phyloP scores from a whole-genome alignment of 306 rosid genomes.

The Hippophae rhamnoides region DNA sequence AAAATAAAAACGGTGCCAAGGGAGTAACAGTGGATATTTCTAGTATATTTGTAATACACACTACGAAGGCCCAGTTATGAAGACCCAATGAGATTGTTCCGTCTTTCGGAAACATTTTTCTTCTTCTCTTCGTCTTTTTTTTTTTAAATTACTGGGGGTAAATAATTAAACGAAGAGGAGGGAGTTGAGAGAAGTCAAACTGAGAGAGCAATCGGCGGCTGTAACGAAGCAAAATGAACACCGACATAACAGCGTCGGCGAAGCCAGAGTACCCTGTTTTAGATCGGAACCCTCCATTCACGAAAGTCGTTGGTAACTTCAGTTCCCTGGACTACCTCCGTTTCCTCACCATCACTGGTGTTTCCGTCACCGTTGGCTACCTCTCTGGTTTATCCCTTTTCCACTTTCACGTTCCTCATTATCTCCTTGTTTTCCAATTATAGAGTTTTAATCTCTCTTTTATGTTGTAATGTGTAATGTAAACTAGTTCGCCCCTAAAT shows the following conservation, averaged over 20 bases:
- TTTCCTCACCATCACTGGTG: slow-evolving; percentile 75
- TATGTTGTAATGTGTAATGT: neutral
- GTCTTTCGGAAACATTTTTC: no score
- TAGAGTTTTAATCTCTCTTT: neutral
- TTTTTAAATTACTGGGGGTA: no score
- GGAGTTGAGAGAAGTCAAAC: no score
- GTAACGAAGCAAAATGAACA: slow-evolving; percentile 49
- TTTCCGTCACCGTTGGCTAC: slow-evolving; percentile 92
- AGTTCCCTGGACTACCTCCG: slow-evolving; percentile 77
- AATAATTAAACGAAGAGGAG: no score
- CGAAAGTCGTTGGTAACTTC: slow-evolving; percentile 78
- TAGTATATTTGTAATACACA: no score
- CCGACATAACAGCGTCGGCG: slow-evolving; percentile 78
- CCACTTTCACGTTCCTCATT: neutral
- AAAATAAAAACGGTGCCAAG: no score
- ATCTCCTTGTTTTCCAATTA: neutral
- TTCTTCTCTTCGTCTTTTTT: no score
- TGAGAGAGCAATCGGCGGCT: neutral
- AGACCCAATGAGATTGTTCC: no score
- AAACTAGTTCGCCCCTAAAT: neutral
- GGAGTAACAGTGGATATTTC: no score
- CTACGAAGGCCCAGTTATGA: no score
- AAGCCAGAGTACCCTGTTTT: slow-evolving; percentile 79
- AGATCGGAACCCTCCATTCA: slow-evolving; percentile 92
- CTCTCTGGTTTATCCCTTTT: slow-evolving; percentile 46